Evolutionary conservation across 441 rosid species (phyloP).

Genomic region (Adansonia gregorii): DNA sequence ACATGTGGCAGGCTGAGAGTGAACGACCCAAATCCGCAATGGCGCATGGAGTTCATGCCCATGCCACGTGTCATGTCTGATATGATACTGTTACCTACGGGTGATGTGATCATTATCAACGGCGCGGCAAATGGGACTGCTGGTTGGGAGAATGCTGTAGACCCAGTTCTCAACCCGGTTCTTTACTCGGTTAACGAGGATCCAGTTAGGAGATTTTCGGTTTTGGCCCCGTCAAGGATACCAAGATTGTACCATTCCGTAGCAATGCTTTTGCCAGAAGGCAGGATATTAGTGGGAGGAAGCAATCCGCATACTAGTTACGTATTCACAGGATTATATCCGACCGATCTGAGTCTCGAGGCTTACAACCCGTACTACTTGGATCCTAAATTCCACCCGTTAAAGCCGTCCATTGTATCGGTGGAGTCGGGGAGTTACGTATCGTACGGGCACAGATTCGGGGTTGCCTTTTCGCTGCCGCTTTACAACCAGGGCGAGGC

Average conservation of each 20-base stretch:
- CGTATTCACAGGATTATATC: slow-evolving; percentile 63
- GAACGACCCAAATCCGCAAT: slow-evolving; percentile 32
- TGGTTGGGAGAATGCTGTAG: slow-evolving; percentile 39
- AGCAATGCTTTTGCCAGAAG: slow-evolving; percentile 68
- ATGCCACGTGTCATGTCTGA: slow-evolving; percentile 40
- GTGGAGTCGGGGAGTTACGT: slow-evolving; percentile 46
- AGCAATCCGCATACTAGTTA: slow-evolving; percentile 78
- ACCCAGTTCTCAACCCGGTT: slow-evolving; percentile 41
- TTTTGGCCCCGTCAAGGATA: slow-evolving; percentile 48
- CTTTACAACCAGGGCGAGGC: slow-evolving; percentile 30
- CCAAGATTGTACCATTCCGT: slow-evolving; percentile 86
- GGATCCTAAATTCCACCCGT: slow-evolving; percentile 35
- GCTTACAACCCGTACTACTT: slow-evolving; percentile 76
- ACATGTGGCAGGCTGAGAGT: slow-evolving; percentile 40
- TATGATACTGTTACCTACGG: slow-evolving; percentile 45
- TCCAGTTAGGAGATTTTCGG: slow-evolving; percentile 46
- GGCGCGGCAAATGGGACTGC: slow-evolving; percentile 43
- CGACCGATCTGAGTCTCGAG: slow-evolving; percentile 79
- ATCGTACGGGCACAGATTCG: slow-evolving; percentile 44
- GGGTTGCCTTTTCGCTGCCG: slow-evolving; percentile 42
- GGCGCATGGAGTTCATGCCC: slow-evolving; percentile 47
- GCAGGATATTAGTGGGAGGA: slow-evolving; percentile 79
- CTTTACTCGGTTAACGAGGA: slow-evolving; percentile 31
- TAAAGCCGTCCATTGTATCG: slow-evolving; percentile 59
- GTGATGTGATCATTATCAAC: slow-evolving; percentile 41